Evolutionary conservation across 441 rosid species (phyloP).

Genomic region (Metrosideros polymorpha): DNA sequence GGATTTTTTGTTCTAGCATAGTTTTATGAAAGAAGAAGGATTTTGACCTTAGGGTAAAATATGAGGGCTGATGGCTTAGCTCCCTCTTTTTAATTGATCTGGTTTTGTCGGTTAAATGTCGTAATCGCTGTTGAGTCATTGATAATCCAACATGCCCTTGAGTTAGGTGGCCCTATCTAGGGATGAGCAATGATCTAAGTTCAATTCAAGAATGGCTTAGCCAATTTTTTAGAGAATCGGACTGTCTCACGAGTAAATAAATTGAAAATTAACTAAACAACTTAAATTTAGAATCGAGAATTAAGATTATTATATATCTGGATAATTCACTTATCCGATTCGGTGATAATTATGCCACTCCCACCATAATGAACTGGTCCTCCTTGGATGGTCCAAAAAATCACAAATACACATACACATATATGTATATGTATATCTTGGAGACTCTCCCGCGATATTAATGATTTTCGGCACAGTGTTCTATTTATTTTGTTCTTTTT

Average conservation of each 20-base stretch:
- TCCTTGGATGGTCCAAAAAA: not conserved
- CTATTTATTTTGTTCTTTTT: not conserved
- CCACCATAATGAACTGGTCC: not conserved
- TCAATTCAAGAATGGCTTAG: fast-evolving
- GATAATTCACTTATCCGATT: not conserved
- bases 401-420: too few relatives aligned
- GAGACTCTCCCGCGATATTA: not conserved
- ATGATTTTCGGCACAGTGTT: not conserved
- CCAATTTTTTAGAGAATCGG: not conserved
- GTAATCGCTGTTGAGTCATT: not conserved
- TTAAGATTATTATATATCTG: not conserved
- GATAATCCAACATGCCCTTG: not conserved
- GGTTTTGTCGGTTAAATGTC: not conserved
- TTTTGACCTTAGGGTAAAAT: not conserved
- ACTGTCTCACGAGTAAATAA: not conserved
- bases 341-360: not conserved
- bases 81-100: not conserved
- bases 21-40: not conserved
- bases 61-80: not conserved
- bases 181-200: not conserved
- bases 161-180: not conserved
- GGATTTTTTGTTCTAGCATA: not conserved
- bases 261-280: not conserved
- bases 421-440: too few relatives aligned
- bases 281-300: fast-evolving